These are phyloP conservation scores for Cordyceps fumosorosea DNA, from an alignment of 2,329 filamentous ascomycete genomes.

Conservation along the genomic window DNA sequence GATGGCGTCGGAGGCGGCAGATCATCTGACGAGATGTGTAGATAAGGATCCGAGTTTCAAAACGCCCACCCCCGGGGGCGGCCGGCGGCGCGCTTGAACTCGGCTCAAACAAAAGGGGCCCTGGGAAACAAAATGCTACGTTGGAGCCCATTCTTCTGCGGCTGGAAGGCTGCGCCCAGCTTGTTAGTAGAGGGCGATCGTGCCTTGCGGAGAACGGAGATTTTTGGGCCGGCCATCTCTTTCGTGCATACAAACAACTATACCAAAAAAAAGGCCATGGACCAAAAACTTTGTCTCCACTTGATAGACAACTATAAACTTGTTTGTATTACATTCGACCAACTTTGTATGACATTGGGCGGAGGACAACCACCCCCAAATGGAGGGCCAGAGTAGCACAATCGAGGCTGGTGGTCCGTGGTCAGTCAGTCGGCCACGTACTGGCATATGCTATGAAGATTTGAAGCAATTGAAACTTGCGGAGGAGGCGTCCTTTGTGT, in stretches of 20 bases:
- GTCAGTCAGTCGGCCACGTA: neutral
- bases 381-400: neutral
- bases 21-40: neutral
- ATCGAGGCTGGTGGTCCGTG: neutral
- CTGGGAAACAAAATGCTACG: neutral
- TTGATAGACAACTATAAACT: neutral
- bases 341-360: neutral
- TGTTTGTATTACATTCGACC: neutral
- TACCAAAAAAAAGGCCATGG: neutral
- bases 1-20: neutral
- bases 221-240: neutral
- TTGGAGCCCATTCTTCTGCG: neutral
- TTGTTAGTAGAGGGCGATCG: neutral
- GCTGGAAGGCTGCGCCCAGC: neutral
- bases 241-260: neutral
- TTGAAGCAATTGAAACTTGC: neutral
- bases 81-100: neutral
- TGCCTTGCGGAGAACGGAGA: neutral
- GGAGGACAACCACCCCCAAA: neutral
- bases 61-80: neutral
- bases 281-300: neutral
- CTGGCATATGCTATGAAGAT: neutral
- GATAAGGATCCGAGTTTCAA: neutral
- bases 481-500: neutral
- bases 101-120: no score